phyloP scores from a whole-genome alignment of 2,329 filamentous ascomycete species.

The Pseudofabraea citricarpa region DNA sequence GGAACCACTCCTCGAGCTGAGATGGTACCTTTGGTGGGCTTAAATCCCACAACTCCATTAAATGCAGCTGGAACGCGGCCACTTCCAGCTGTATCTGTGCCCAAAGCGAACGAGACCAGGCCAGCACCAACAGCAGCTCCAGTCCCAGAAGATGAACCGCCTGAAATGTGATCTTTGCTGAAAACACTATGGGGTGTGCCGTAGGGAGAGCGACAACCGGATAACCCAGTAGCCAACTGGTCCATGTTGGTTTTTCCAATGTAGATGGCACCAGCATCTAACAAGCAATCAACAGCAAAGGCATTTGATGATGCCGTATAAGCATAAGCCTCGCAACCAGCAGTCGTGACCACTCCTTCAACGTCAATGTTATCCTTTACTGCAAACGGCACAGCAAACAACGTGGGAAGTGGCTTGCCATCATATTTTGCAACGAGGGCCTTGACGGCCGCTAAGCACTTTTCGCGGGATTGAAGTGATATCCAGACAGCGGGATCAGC shows the following conservation, averaged over 20 bases:
- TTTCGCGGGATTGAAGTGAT: conserved; percentile 33
- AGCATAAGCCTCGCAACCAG: conserved; percentile 43
- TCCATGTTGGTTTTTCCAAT: conserved; percentile 57
- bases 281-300: conserved; percentile 39
- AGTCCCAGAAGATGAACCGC: conserved; percentile 48
- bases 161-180: conserved; percentile 44
- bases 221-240: conserved; percentile 57
- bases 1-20: conserved; percentile 42
- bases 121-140: conserved; percentile 46
- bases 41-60: conserved; percentile 43
- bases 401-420: conserved; percentile 40
- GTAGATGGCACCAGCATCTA: conserved; percentile 47
- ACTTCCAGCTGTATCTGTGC: conserved; percentile 48
- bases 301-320: conserved; percentile 42
- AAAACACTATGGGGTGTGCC: conserved; percentile 50
- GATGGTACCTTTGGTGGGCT: conserved; percentile 44
- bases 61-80: conserved; percentile 44
- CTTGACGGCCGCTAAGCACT: conserved; percentile 35
- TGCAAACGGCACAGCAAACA: conserved; percentile 52
- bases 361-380: conserved; percentile 54
- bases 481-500: conserved; percentile 49
- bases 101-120: conserved; percentile 48
- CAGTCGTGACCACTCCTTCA: conserved; percentile 43
- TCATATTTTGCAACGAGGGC: conserved; percentile 34
- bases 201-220: conserved; percentile 53